Evolutionary conservation across 495 filamentous ascomycete species (phyloP).

Genomic region (Podospora didyma): DNA sequence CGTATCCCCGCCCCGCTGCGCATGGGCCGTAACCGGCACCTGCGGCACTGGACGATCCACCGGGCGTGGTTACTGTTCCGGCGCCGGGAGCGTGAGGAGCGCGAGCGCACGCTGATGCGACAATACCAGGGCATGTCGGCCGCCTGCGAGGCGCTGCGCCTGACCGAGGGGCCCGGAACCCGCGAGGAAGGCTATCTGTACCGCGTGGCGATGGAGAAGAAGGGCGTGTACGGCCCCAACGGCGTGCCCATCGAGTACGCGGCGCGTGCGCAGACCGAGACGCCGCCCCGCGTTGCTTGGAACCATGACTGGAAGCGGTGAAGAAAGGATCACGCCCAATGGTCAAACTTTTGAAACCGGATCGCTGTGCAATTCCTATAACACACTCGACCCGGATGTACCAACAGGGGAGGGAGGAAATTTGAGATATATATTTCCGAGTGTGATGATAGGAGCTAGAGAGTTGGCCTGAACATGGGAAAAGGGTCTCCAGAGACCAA

Average conservation of each 20-base stretch:
- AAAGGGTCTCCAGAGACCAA: no score
- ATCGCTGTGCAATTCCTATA: no score
- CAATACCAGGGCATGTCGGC: constrained; percentile 72
- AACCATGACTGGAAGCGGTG: constrained; percentile 65
- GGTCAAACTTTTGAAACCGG: no score
- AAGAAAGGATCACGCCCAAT: background rate
- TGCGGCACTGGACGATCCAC: constrained; percentile 99
- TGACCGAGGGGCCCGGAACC: constrained; percentile 53
- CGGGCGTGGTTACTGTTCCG: constrained; percentile 81
- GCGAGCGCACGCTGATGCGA: constrained; percentile 61
- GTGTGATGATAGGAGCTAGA: no score
- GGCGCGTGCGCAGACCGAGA: constrained; percentile 75
- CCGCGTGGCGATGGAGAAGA: constrained; percentile 80
- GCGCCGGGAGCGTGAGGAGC: constrained; percentile 54
- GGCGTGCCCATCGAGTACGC: constrained; percentile 85
- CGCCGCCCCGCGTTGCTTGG: constrained; percentile 67
- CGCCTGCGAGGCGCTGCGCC: constrained; percentile 79
- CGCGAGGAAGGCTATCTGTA: constrained; percentile 74
- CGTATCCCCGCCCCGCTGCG: constrained; percentile 68
- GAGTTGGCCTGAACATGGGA: no score
- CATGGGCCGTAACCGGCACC: constrained; percentile 78
- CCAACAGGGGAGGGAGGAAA: no score
- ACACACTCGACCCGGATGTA: no score
- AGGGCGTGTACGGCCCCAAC: constrained; percentile 60
- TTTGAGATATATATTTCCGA: no score